Evolutionary conservation across 179 eudicot genomes (phyloP).

Genomic region (Beta corolliflora): DNA sequence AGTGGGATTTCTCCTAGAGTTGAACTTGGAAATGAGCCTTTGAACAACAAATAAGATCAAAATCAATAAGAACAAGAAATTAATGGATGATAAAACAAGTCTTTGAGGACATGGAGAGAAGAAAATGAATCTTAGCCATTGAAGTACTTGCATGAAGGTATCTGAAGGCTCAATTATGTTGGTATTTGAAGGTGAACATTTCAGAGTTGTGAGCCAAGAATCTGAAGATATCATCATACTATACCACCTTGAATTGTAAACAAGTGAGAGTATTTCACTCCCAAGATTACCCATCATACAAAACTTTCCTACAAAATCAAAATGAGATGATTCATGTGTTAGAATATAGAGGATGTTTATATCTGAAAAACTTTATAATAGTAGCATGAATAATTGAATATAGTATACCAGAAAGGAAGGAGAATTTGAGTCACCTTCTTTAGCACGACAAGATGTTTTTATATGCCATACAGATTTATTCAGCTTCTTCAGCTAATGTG

Average conservation of each 20-base stretch:
- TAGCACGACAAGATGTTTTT: too few relatives aligned
- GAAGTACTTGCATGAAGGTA: constrained; percentile 31
- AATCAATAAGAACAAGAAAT: constrained; percentile 19
- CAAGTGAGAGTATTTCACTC: not conserved
- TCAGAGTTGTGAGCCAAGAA: constrained; percentile 32
- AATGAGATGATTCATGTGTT: not conserved
- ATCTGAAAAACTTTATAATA: not conserved
- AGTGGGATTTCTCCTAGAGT: constrained; percentile 15
- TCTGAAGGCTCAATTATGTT: constrained; percentile 27
- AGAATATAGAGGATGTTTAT: not conserved
- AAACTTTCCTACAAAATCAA: not conserved
- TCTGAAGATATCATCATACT: constrained; percentile 1
- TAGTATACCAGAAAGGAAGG: too few relatives aligned
- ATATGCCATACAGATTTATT: too few relatives aligned
- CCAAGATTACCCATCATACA: not conserved
- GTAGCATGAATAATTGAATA: too few relatives aligned
- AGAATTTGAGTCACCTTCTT: too few relatives aligned
- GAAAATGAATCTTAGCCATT: constrained; percentile 36
- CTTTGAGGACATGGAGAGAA: constrained; percentile 38
- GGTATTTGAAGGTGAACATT: constrained; percentile 22
- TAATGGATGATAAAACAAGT: constrained; percentile 26
- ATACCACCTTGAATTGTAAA: not conserved
- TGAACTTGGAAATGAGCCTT: constrained; percentile 22
- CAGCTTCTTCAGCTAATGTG: too few relatives aligned
- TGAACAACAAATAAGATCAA: constrained; percentile 24